phyloP scores from a whole-genome alignment of 2,329 filamentous ascomycete genomes.

The Capronia americana region DNA sequence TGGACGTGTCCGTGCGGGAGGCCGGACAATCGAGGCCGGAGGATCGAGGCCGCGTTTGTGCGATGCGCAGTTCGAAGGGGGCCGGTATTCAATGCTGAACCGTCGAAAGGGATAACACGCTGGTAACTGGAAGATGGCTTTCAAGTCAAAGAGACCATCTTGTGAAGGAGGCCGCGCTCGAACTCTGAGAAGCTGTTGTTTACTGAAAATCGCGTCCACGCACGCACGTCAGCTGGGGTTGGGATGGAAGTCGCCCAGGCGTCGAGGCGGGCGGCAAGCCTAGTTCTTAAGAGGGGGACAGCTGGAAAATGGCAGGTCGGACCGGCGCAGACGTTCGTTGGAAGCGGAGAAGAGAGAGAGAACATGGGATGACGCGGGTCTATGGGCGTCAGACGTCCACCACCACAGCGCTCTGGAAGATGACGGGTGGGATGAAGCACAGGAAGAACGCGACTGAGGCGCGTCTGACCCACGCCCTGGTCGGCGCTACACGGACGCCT shows the following conservation, averaged over 20 bases:
- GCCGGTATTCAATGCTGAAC: constrained; percentile 25
- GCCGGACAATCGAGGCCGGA: constrained; percentile 27
- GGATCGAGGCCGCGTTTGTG: constrained; percentile 27
- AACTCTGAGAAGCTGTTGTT: constrained; percentile 15
- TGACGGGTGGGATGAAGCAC: not conserved
- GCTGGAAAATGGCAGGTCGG: constrained; percentile 5
- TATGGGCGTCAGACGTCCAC: not conserved
- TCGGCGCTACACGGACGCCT: not conserved
- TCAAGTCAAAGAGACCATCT: constrained; percentile 16
- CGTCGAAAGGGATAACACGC: constrained; percentile 25
- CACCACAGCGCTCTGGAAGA: not conserved
- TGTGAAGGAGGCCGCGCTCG: not conserved
- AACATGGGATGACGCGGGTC: constrained; percentile 9
- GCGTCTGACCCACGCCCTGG: not conserved
- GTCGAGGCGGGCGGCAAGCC: constrained; percentile 7
- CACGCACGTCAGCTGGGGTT: constrained; percentile 9
- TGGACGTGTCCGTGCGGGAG: constrained; percentile 36
- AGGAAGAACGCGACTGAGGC: not conserved
- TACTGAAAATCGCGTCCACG: constrained; percentile 17
- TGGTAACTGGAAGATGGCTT: constrained; percentile 7
- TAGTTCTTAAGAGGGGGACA: constrained; percentile 18
- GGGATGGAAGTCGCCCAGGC: not conserved
- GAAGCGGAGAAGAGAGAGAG: not conserved
- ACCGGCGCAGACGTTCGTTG: constrained; percentile 2
- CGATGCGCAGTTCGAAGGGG: constrained; percentile 22